Base-by-base conservation (phyloP, 768 basidiomycete genomes). In the Boletus patriciae region DNA sequence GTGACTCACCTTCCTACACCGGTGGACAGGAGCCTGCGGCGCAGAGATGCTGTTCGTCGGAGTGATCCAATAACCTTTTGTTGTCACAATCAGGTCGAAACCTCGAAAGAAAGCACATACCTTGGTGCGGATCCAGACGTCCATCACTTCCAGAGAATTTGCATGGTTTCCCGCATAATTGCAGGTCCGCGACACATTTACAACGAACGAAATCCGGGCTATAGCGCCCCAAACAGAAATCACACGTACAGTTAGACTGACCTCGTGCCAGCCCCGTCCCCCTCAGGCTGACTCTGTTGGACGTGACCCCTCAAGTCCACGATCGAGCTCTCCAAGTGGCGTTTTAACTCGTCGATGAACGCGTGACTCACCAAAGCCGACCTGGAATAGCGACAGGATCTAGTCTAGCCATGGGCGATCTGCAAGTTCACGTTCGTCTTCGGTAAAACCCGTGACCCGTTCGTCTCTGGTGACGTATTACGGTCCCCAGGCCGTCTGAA, bases 111-210 rank as follows among this genome's bases (percentile, higher is more conserved):
- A 13, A 16, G 3, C 1, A 31, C 64, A 19, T 36, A 83, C 84
- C 72, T 83, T 80, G 7, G 77, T 76, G 54, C 86, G 87, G 65
- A 7, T 67, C 70, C 23, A 83, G 66, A 57, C 86, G 87, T 1
- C 85, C 85, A 36, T 69, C 67, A 51, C 74, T 80, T 33, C 76
- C 78, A 7, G 63, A 63, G 12, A 83, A 70, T 36, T 65, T 65
- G 64, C 86, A 87, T 10, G 68, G 64, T 49, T 78, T 72, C 10
- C 84, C 85, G 46, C 85, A 87, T 15, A 85, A 62, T 70, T 87
- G 86, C 29, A 69, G 63, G 27, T 75, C 77, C 2, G 79, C 74
- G 33, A 76, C 69, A 59, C 85, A 87, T 52, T 85, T 87, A 37
- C 19, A 34, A 40, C 3, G 19, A 9, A 42, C 10, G 33, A 4